Conservation (phyloP, 2,329 filamentous ascomycete species). For the Fusarium abutilonis region DNA sequence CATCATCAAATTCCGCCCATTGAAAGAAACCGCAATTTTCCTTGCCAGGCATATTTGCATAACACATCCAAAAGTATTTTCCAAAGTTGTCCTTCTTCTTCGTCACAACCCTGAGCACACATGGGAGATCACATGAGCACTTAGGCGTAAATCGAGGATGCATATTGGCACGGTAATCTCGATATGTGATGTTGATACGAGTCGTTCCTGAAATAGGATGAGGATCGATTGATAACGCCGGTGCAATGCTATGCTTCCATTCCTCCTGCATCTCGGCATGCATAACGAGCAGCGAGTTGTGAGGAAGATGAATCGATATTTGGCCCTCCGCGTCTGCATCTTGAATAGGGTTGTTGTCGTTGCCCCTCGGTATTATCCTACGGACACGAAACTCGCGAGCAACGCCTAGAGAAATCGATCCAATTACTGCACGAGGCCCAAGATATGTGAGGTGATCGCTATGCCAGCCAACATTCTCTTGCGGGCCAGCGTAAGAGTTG, state of each 20-base stretch:
- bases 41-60: conserved; percentile 75
- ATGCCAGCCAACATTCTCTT: conserved; percentile 90
- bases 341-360: conserved; percentile 52
- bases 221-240: conserved; percentile 79
- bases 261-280: conserved; percentile 97
- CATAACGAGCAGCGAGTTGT: conserved; percentile 95
- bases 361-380: conserved; percentile 72
- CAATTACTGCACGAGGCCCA: conserved; percentile 87
- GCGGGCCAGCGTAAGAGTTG: conserved; percentile 87
- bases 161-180: conserved; percentile 80
- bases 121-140: conserved; percentile 78
- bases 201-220: conserved; percentile 83
- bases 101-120: conserved; percentile 80
- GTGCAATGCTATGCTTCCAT: conserved; percentile 90
- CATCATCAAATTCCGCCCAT: conserved; percentile 87
- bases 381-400: conserved; percentile 93
- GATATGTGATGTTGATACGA: conserved; percentile 93
- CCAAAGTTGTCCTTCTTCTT: conserved; percentile 79
- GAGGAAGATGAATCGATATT: conserved; percentile 91
- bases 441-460: conserved; percentile 93
- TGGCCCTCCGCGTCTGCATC: conserved; percentile 78
- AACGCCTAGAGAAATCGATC: conserved; percentile 88
- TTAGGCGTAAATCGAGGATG: conserved; percentile 81
- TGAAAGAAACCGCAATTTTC: conserved; percentile 80
- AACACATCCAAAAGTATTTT: conserved; percentile 93